Evolutionary conservation across 2,329 filamentous ascomycete species (phyloP).

Genomic region (Chrysoporthe deuterocubensis): DNA sequence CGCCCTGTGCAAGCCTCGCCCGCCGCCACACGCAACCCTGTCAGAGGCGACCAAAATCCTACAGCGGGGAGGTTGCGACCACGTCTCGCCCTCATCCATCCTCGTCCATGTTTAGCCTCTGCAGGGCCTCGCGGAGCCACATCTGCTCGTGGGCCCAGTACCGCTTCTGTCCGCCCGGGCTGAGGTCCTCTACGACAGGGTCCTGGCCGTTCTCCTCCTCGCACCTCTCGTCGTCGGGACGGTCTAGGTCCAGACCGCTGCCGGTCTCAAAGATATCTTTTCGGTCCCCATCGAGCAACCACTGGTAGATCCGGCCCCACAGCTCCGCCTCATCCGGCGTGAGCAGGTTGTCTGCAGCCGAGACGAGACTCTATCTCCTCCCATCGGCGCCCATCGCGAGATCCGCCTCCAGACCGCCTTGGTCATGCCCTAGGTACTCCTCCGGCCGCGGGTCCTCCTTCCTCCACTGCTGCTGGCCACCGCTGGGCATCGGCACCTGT

Average conservation of each 20-base stretch:
- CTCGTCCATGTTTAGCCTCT: slow-evolving; percentile 12
- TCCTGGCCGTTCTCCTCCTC: not conserved
- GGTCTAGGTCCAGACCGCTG: not conserved
- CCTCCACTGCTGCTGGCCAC: slow-evolving; percentile 55
- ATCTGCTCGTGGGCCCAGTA: slow-evolving; percentile 21
- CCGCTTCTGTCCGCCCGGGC: slow-evolving; percentile 13
- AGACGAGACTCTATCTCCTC: slow-evolving; percentile 32
- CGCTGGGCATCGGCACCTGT: slow-evolving; percentile 58
- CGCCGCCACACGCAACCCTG: not conserved
- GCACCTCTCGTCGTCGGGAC: not conserved
- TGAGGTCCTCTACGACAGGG: slow-evolving; percentile 16
- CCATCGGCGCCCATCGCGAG: slow-evolving; percentile 64
- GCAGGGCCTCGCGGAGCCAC: slow-evolving; percentile 16
- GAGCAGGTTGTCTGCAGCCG: slow-evolving; percentile 3
- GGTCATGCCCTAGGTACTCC: slow-evolving; percentile 54
- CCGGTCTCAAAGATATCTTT: not conserved
- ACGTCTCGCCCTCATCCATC: not conserved
- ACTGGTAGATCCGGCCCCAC: slow-evolving; percentile 20
- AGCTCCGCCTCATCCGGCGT: slow-evolving; percentile 15
- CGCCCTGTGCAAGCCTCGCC: slow-evolving; percentile 5
- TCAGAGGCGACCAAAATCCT: slow-evolving; percentile 9
- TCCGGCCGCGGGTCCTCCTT: slow-evolving; percentile 64
- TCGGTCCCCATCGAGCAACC: slow-evolving; percentile 8
- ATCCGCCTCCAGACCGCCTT: slow-evolving; percentile 61
- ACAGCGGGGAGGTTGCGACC: not conserved